Evolutionary conservation across 1,284 basidiomycete genomes (phyloP).

Genomic region (Malassezia restricta): DNA sequence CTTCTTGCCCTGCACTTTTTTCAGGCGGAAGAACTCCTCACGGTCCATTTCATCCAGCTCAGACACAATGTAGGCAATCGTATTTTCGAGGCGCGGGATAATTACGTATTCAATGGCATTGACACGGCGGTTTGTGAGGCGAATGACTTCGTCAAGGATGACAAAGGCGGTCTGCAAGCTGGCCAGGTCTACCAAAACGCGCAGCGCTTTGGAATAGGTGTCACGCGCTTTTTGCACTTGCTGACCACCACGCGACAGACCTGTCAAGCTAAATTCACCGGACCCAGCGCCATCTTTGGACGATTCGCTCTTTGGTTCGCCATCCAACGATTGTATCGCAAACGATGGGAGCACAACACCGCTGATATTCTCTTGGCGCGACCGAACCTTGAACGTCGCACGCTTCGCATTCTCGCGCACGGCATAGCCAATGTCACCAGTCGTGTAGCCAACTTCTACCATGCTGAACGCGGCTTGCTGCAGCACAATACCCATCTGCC

Average conservation of each 20-base stretch:
- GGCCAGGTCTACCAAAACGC: constrained; percentile 91
- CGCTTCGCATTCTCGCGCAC: constrained; percentile 52
- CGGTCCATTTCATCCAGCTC: constrained; percentile 45
- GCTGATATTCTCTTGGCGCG: constrained; percentile 95
- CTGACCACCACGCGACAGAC: constrained; percentile 89
- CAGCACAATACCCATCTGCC: constrained; percentile 97
- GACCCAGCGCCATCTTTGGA: background rate
- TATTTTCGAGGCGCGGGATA: constrained; percentile 90
- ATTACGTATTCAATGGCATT: constrained; percentile 98
- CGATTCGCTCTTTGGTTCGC: background rate
- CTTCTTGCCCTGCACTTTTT: constrained; percentile 39
- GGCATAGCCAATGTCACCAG: constrained; percentile 74
- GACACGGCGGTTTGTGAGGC: constrained; percentile 91
- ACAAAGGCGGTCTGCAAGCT: constrained; percentile 88
- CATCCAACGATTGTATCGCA: background rate
- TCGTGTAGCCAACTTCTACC: constrained; percentile 94
- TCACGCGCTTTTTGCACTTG: constrained; percentile 87
- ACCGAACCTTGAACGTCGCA: constrained; percentile 81
- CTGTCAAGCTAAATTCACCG: constrained; percentile 85
- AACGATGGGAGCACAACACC: constrained; percentile 95
- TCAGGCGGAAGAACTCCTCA: constrained; percentile 46
- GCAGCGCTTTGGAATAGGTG: constrained; percentile 90
- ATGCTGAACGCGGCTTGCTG: constrained; percentile 95
- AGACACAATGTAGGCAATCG: constrained; percentile 57
- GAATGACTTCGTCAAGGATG: constrained; percentile 96